phyloP scores from a whole-genome alignment of 2,329 filamentous ascomycete genomes.

The Daldinia sp. region DNA sequence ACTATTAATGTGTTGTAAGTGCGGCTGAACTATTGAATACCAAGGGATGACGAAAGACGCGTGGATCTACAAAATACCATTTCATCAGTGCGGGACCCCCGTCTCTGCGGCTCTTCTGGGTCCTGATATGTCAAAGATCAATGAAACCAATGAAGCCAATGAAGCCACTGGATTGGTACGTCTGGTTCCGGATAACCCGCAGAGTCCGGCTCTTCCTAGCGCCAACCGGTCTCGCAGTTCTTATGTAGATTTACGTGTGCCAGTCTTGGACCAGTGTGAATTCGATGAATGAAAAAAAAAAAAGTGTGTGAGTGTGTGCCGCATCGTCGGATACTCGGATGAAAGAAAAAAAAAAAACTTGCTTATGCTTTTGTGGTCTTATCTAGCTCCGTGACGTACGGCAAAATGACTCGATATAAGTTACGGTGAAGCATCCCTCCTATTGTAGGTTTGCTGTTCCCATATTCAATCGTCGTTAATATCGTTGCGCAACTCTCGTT shows the following conservation, averaged over 20 bases:
- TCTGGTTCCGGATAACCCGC: constrained; percentile 17
- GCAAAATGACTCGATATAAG: constrained; percentile 31
- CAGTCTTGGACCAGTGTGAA: background rate
- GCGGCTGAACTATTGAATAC: constrained; percentile 29
- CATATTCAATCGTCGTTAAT: no score
- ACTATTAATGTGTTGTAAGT: constrained; percentile 1
- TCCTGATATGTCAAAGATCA: background rate
- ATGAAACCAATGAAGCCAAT: background rate
- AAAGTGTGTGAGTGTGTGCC: background rate
- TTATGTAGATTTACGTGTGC: constrained; percentile 9
- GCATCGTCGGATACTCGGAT: constrained; percentile 29
- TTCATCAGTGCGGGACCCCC: constrained; percentile 14
- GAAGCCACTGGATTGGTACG: background rate
- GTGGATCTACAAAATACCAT: constrained; percentile 11
- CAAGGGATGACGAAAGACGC: constrained; percentile 28
- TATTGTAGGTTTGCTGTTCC: background rate
- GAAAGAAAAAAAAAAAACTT: constrained; percentile 21
- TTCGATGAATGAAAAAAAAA: no score
- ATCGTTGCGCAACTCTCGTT: constrained; percentile 13
- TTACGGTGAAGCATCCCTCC: background rate
- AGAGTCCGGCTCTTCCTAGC: constrained; percentile 21
- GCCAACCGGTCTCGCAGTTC: constrained; percentile 11
- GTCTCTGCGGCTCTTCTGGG: constrained; percentile 27
- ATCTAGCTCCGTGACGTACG: constrained; percentile 28
- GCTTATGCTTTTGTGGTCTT: constrained; percentile 16